Evolutionary conservation across 2,329 filamentous ascomycete genomes (phyloP).

Genomic region (Coniochaeta sp.): DNA sequence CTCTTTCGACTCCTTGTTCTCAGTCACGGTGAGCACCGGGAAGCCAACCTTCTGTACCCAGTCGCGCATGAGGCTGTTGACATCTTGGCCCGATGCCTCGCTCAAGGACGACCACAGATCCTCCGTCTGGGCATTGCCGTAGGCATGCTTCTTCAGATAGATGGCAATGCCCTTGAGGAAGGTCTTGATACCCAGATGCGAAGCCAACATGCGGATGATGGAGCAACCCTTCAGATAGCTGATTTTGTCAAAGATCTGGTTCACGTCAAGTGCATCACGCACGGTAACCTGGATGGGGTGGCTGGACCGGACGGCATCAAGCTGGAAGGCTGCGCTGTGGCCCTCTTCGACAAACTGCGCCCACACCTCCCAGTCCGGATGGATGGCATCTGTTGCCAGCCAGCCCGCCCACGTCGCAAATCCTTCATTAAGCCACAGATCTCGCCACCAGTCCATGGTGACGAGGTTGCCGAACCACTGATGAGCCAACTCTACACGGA

Average conservation of each 20-base stretch:
- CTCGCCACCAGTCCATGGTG: constrained; percentile 99
- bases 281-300: constrained; percentile 97
- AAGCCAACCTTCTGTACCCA: constrained; percentile 97
- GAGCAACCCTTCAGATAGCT: constrained; percentile 96
- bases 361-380: constrained; percentile 98
- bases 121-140: constrained; percentile 83
- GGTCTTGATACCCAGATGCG: constrained; percentile 76
- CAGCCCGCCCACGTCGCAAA: constrained; percentile 99
- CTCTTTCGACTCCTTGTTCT: constrained; percentile 61
- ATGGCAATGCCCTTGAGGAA: constrained; percentile 86
- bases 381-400: constrained; percentile 82
- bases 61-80: constrained; percentile 79
- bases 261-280: constrained; percentile 86
- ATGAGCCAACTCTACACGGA: too few species aligned
- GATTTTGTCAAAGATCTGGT: constrained; percentile 96
- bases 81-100: constrained; percentile 79
- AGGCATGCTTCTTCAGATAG: constrained; percentile 84
- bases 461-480: constrained; percentile 98
- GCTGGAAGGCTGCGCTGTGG: constrained; percentile 82
- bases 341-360: constrained; percentile 94
- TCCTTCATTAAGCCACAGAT: constrained; percentile 93
- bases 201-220: constrained; percentile 91
- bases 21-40: constrained; percentile 78
- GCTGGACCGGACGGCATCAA: constrained; percentile 84
- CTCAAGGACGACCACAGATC: constrained; percentile 86